Percentiles rank a stretch among this genome's conserved stretches.
phyloP scores from a whole-genome alignment of 306 rosid genomes.

The Cicer bijugum region DNA sequence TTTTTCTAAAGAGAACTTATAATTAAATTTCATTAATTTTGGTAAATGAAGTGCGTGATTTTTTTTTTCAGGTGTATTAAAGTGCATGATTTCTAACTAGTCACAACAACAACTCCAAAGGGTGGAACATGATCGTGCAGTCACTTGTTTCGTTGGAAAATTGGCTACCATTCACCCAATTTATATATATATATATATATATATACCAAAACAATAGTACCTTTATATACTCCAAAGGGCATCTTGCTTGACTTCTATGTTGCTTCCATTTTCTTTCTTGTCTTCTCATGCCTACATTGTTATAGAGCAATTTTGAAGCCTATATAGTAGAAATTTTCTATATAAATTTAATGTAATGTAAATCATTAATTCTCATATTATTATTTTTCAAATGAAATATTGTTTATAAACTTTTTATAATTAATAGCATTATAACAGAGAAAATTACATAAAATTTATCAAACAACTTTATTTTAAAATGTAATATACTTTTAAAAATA shows the following conservation, averaged over 20 bases:
- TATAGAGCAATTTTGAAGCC: background rate
- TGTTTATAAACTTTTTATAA: no score
- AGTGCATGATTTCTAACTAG: constrained; percentile 16
- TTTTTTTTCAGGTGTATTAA: background rate
- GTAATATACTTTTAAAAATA: no score
- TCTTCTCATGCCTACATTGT: background rate
- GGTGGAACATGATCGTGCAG: constrained; percentile 35
- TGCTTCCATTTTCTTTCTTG: background rate
- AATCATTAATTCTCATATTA: background rate
- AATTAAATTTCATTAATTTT: background rate
- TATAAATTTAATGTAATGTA: background rate
- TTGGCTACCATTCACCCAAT: no score
- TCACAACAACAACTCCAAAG: background rate
- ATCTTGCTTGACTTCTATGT: constrained; percentile 9
- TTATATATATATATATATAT: background rate
- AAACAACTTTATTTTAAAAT: no score
- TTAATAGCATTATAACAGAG: no score
- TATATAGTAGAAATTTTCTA: background rate
- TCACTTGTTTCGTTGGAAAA: background rate
- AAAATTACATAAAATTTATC: no score
- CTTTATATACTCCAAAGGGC: background rate
- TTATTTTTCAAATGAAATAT: no score
- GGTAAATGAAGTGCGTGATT: background rate
- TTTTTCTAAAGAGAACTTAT: no score
- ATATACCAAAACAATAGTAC: no score